Conservation (phyloP, 73 alveolate genomes). For the Paramecium octaurelia region DNA sequence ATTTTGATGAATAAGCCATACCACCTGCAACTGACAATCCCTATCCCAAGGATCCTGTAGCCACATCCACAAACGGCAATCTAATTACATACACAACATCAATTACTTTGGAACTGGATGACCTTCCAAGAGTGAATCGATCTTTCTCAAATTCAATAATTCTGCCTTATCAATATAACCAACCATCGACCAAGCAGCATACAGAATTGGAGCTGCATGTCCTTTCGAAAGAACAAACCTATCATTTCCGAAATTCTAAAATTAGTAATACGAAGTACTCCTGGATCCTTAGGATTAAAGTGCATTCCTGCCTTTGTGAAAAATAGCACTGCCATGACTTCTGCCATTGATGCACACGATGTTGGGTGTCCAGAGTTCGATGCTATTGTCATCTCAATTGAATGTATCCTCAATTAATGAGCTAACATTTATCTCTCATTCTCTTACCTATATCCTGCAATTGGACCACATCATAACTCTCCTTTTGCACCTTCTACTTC, state of each 20-base stretch:
- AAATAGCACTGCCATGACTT: conserved; percentile 71
- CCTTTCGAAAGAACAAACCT: conserved; percentile 78
- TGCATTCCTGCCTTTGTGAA: conserved; percentile 78
- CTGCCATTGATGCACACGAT: conserved; percentile 79
- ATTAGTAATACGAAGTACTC: background rate
- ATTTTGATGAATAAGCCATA: conserved; percentile 79
- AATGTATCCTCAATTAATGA: conserved; percentile 63
- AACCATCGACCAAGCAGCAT: conserved; percentile 82
- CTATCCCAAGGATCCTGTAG: conserved; percentile 84
- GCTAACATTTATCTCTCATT: conserved; percentile 34
- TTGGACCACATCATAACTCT: background rate
- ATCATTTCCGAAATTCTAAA: conserved; percentile 65
- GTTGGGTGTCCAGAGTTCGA: conserved; percentile 81
- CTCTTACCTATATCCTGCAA: conserved; percentile 20
- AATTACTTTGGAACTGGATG: conserved; percentile 76
- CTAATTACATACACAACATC: background rate
- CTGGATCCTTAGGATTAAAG: conserved; percentile 62
- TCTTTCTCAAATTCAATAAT: conserved; percentile 66
- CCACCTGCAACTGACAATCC: conserved; percentile 81
- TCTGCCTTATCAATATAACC: conserved; percentile 65
- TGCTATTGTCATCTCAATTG: conserved; percentile 74
- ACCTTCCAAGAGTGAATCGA: conserved; percentile 75
- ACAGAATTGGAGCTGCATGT: conserved; percentile 82
- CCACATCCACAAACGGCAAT: conserved; percentile 80
- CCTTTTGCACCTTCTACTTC: background rate